Evolutionary conservation across 805 yeast species (phyloP).

Genomic region (Cyberlindnera maclurae): DNA sequence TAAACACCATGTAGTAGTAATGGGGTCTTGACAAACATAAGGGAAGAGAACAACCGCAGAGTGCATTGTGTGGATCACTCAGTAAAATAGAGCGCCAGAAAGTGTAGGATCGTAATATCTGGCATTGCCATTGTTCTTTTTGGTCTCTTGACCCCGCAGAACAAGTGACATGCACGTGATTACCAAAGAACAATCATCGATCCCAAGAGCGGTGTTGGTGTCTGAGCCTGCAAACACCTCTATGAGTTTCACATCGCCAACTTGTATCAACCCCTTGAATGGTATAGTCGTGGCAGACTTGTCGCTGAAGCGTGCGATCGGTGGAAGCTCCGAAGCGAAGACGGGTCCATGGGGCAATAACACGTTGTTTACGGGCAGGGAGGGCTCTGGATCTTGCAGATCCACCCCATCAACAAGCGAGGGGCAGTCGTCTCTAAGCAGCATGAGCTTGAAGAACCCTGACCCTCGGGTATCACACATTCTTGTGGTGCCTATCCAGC

Average conservation of each 20-base stretch:
- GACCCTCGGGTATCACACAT: constrained; percentile 29
- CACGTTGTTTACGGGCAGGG: background rate
- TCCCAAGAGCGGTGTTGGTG: constrained; percentile 8
- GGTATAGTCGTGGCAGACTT: constrained; percentile 10
- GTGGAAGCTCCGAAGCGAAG: constrained; percentile 12
- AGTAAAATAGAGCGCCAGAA: constrained; percentile 1
- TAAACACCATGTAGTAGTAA: background rate
- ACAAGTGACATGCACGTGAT: constrained; percentile 20
- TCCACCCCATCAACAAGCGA: constrained; percentile 21
- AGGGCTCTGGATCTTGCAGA: constrained; percentile 5
- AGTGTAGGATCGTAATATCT: constrained; percentile 15
- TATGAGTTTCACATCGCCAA: constrained; percentile 19
- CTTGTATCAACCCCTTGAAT: constrained; percentile 7
- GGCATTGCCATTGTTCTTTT: constrained; percentile 17
- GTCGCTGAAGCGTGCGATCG: constrained; percentile 20
- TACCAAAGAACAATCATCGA: constrained; percentile 17
- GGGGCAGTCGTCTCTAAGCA: constrained; percentile 28
- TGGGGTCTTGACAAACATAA: background rate
- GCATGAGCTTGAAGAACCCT: constrained; percentile 27
- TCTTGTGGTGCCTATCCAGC: constrained; percentile 35
- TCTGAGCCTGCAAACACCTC: constrained; percentile 13
- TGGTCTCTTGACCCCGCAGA: constrained; percentile 19
- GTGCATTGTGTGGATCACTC: no score
- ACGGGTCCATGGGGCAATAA: background rate
- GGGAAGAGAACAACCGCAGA: background rate